These are phyloP conservation scores for Hordeum pubiflorum DNA, from an alignment of 202 grass and related monocot genomes.

Conservation along the genomic window DNA sequence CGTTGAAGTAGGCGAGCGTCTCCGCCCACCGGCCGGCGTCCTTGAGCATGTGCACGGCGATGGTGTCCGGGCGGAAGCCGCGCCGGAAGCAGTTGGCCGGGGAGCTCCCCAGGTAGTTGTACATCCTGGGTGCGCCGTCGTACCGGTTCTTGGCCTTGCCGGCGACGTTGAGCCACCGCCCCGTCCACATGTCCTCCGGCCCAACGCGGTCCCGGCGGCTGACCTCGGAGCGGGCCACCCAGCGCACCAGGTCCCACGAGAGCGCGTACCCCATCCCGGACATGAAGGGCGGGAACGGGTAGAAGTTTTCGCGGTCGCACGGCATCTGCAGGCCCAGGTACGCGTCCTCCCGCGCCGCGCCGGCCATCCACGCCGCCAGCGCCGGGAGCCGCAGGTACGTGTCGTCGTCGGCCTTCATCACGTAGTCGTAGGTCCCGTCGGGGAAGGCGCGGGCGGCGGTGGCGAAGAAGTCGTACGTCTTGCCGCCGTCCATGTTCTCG, in stretches of 20 bases:
- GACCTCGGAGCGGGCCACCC: slow-evolving; percentile 42
- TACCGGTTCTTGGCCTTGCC: slow-evolving; percentile 56
- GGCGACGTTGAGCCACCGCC: slow-evolving; percentile 60
- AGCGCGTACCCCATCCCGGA: slow-evolving; percentile 68
- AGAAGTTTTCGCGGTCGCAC: slow-evolving; percentile 59
- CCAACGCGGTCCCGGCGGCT: slow-evolving; percentile 31
- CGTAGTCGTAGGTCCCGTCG: slow-evolving; percentile 42
- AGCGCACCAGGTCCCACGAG: slow-evolving; percentile 68
- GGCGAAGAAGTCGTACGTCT: slow-evolving; percentile 70
- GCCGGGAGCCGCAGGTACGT: slow-evolving; percentile 47
- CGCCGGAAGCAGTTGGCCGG: slow-evolving; percentile 57
- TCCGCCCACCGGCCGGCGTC: slow-evolving; percentile 52
- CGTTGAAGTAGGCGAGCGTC: slow-evolving; percentile 65
- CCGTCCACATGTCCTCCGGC: slow-evolving; percentile 73
- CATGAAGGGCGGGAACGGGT: slow-evolving; percentile 72
- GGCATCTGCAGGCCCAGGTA: slow-evolving; percentile 61
- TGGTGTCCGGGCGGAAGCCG: slow-evolving; percentile 64
- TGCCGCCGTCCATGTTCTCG: slow-evolving; percentile 70
- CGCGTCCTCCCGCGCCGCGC: slow-evolving; percentile 38
- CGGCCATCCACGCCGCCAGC: slow-evolving; percentile 31
- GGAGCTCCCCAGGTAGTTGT: slow-evolving; percentile 49
- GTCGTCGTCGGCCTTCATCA: slow-evolving; percentile 77
- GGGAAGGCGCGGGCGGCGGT: slow-evolving; percentile 20
- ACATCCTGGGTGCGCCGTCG: slow-evolving; percentile 53
- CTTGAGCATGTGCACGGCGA: slow-evolving; percentile 82